Base-by-base conservation (phyloP, 2,329 filamentous ascomycete genomes). In the Fusarium nelsonii region DNA sequence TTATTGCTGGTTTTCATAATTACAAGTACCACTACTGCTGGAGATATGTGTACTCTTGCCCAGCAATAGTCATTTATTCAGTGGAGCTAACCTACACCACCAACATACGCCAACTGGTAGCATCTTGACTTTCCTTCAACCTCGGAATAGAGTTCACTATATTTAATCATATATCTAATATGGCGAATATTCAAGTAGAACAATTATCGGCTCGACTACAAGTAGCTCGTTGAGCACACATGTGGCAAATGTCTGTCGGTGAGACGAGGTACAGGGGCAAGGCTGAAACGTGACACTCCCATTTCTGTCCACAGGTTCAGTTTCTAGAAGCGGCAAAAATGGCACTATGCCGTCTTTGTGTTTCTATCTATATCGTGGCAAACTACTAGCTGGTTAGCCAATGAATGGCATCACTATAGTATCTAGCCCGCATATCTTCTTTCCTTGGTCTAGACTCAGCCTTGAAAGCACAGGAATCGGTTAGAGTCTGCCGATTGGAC, bases 351-450 rank as follows among this genome's bases (percentile, higher is more conserved):
- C 12, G 3, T 37, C 33, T 37, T 16, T 30, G 8, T 50, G 16
- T 50, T 39, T 39, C 48, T 20, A 50, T 50, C 33, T 50, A 39
- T 50, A 50, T 50, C 16, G 48, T 50, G 48, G 48, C 33, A 39
- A 50, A 50, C 18, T 15, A 6, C 8, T 18, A 9, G 8, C 23
- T 18, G 23, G 12, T n/a, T 15, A 16, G 12, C 48, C 48, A 50
- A 50, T 50, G 12, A 28, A 18, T 15, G 33, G 14, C 18, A 34
- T n/a, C 8, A 9, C 32, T 23, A 23, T 34, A 23, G 33, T n/a
- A 7, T 3, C 11, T 32, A 36, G 20, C 12, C 45, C 32, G 33
- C 48, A n/a, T 16, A 36, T 39, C 48, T 50, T 11, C 34, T 20
- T 10, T n/a, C 16, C 34, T 50, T n/a, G 48, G 48, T 11, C 26